These are phyloP conservation scores for Alternaria rosae DNA, from an alignment of 2,329 filamentous ascomycete genomes.

Conservation along the genomic window DNA sequence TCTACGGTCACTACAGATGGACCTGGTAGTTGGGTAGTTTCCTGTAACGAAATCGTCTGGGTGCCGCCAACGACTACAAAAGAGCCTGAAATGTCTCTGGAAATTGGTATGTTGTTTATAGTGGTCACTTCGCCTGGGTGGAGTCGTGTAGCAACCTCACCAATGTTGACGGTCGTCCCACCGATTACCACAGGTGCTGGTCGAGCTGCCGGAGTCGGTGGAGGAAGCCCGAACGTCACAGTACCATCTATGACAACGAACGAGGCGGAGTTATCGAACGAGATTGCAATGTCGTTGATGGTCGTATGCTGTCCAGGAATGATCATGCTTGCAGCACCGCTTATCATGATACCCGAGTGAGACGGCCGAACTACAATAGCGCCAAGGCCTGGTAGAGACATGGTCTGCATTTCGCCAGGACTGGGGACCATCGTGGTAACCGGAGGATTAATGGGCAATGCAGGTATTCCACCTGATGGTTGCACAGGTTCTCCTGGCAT, in stretches of 20 bases:
- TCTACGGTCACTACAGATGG: not conserved
- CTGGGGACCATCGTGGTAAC: not conserved
- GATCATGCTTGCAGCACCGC: not conserved
- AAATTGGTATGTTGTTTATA: not conserved
- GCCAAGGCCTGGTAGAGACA: not conserved
- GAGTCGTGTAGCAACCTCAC: not conserved
- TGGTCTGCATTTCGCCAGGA: not conserved
- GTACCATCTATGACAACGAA: not conserved
- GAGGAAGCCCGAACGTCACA: not conserved
- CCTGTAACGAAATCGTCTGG: too few species aligned
- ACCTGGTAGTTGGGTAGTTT: too few species aligned
- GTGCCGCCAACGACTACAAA: not conserved
- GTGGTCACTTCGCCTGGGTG: not conserved
- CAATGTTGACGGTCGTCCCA: not conserved
- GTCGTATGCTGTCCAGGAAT: not conserved
- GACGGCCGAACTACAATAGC: not conserved
- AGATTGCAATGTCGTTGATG: not conserved
- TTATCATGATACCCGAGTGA: not conserved
- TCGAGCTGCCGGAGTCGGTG: not conserved
- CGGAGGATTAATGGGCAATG: not conserved
- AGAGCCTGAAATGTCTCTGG: not conserved
- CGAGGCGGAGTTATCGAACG: not conserved
- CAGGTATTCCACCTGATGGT: not conserved
- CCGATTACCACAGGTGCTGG: not conserved
- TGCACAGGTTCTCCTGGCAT: not conserved